Base-by-base conservation (phyloP, 1,284 basidiomycete genomes). In the Porogramme epimiltina region DNA sequence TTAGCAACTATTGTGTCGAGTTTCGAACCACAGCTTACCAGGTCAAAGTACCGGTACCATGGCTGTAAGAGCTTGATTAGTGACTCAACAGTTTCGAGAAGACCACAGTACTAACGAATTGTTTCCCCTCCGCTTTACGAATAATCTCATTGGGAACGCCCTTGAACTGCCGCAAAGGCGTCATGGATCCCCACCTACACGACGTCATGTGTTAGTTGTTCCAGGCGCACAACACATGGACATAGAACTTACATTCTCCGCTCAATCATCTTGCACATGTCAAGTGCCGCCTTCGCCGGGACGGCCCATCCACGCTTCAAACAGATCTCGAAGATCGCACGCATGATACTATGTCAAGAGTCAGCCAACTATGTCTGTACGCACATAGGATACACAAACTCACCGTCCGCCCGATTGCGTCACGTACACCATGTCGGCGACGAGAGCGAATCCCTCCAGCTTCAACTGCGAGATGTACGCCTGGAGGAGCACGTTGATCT, bases 301-400 rank as follows among this genome's bases (percentile, higher is more conserved):
- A 92, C 79, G 0, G 97, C 95, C 93, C 96, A 99, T n/a, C 96
- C 96, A 51, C 95, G 87, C 75, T 97, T 98, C 56, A 98, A 76
- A 68, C 96, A 99, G 49, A 99, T 99, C 73, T 99, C 96, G 62
- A 97, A 99, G 68, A 99, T 91, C 15, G 97, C 96, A 18, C 95
- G 92, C 36, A 99, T 76, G 64, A 99, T 98, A 68, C 91, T 92
- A 41, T 26, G 19, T 37, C 16, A 26, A 6, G 6, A 15, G 26
- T 39, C 9, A 47, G 26, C 25, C 19, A 6, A n/a, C 31, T 18
- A 26, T 18, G 42, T 42, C 18, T 24, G 11, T 40, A 25, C 15
- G 13, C 8, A 18, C 3, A 31, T 25, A 13, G 23, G n/a, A 8
- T 3, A 18, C 8, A 18, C n/a, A 31, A 4, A 70, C 79, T 52